Evolutionary conservation across 805 yeast species (phyloP).

Genomic region (Yarrowia sp.): DNA sequence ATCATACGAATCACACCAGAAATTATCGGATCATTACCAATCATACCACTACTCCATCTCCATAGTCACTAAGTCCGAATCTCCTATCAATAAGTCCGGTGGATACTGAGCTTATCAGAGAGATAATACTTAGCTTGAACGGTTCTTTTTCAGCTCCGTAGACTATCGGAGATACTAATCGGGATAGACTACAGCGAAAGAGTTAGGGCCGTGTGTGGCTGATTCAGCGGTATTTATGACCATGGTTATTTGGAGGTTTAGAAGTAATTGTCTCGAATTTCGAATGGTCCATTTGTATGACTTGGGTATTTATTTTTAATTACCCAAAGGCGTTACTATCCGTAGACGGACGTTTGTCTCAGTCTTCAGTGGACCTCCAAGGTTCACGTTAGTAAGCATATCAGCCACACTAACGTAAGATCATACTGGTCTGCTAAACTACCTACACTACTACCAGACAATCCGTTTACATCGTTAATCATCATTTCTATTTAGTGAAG

Average conservation of each 20-base stretch:
- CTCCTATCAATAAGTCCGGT: not conserved
- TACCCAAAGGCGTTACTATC: too few species aligned
- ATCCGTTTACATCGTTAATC: not conserved
- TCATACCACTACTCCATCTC: too few species aligned
- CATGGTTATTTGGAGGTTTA: not conserved
- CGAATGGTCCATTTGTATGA: too few species aligned
- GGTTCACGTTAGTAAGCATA: not conserved
- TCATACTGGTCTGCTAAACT: too few species aligned
- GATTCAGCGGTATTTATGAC: not conserved
- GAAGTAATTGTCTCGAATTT: too few species aligned
- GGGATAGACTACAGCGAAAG: not conserved
- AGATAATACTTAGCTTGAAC: not conserved
- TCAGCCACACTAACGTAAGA: not conserved
- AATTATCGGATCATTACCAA: too few species aligned
- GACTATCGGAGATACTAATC: constrained; percentile 13
- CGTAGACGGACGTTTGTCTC: too few species aligned
- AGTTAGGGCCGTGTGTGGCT: constrained; percentile 5
- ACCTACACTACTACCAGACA: too few species aligned
- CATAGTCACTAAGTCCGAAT: too few species aligned
- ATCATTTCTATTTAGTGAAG: constrained; percentile 23
- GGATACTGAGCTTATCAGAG: constrained; percentile 3
- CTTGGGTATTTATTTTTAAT: not conserved
- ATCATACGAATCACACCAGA: too few species aligned
- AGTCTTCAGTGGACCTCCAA: not conserved
- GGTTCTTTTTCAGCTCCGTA: not conserved